phyloP scores from a whole-genome alignment of 345 rosid species.

The Dimocarpus longan region DNA sequence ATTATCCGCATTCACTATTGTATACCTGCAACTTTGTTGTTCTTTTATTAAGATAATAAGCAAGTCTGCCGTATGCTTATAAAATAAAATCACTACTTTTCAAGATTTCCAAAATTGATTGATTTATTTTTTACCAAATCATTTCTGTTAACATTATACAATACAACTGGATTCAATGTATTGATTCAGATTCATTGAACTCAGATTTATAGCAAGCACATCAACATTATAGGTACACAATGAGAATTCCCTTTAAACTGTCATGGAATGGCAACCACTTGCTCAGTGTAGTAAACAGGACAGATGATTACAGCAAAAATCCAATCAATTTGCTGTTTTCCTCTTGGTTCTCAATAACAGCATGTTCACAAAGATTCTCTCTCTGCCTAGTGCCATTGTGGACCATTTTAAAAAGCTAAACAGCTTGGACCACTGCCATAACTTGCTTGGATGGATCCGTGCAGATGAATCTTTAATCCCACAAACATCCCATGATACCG shows the following conservation, averaged over 20 bases:
- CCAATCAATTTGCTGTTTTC: conserved; percentile 9
- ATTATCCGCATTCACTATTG: neutral
- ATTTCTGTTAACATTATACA: neutral
- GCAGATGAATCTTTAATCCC: conserved; percentile 33
- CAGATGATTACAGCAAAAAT: neutral
- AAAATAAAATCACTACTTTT: no score
- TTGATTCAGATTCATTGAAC: neutral
- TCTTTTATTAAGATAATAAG: no score
- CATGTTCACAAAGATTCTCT: conserved; percentile 27
- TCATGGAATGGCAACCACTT: neutral
- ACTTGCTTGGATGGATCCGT: conserved; percentile 31
- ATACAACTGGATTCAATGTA: neutral
- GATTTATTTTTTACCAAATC: neutral
- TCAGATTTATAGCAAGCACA: neutral
- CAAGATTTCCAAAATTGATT: neutral
- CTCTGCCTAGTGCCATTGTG: conserved; percentile 28
- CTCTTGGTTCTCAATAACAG: conserved; percentile 14
- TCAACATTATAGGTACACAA: neutral
- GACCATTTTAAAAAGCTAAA: conserved; percentile 38
- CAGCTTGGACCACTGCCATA: conserved; percentile 40
- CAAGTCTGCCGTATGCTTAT: neutral
- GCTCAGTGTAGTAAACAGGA: neutral
- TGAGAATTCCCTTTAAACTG: neutral
- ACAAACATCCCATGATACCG: conserved; percentile 46
- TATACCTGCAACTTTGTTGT: neutral